Base-by-base conservation (phyloP, 495 filamentous ascomycete species). In the Thermochaetoides thermophila region DNA sequence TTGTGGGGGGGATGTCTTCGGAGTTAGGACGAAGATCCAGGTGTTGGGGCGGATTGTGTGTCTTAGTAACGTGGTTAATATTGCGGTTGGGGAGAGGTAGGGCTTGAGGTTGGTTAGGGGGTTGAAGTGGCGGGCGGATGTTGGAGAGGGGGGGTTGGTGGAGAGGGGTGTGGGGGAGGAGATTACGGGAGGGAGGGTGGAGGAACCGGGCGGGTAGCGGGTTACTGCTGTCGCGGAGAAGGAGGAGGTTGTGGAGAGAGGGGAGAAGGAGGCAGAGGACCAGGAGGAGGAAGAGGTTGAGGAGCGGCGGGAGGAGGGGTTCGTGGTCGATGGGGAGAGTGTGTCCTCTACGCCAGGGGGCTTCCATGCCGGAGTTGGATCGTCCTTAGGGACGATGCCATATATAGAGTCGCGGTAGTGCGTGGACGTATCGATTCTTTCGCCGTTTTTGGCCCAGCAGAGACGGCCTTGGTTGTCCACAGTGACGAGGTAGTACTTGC, bases 1-100 rank as follows among this genome's bases (percentile, higher is more conserved):
- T 6, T 86, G 73, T n/a, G n/a, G n/a, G 45, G 83, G 87, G 2
- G 73, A 78, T 0, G 82, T 87, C 55, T 95, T 85, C 20, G 77
- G 76, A n/a, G n/a, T n/a, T n/a, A n/a, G n/a, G 14, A 81, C 85
- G 46, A 91, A 94, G 25, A 94, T 86, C 84, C 84, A 94, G 19
- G 78, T 86, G 45, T 80, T 81, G 40, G 76, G 81, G 45, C 71
- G 71, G 5, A 78, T 71, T 2, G 74, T 68, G 29, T 74, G 76
- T 22, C 78, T 69, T 3, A 84, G 66, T 8, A 86, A 58, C 34
- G 74, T 74, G 47, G 83, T 77, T 43, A 84, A 61, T 4, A 89
- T 63, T 1, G 70, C 74, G 3, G 71, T 65, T 3, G 76, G 74
- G 3, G 69, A 77, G n/a, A 82, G 57, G 43, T 81, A 71, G n/a